Evolutionary conservation across 768 basidiomycete species (phyloP).

Genomic region (Podaxis mareebaensis): DNA sequence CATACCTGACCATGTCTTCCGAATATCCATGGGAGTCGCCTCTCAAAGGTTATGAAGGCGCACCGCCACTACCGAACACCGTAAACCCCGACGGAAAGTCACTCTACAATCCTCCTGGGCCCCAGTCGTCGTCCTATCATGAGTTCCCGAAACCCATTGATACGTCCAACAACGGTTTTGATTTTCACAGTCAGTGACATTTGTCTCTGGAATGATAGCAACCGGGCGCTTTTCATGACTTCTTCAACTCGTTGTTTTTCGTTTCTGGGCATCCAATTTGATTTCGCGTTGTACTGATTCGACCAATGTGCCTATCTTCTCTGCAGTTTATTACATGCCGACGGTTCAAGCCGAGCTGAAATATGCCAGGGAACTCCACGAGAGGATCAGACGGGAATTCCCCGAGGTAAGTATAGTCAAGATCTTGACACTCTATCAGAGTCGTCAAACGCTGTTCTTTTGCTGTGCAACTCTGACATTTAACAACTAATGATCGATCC

Average conservation of each 20-base stretch:
- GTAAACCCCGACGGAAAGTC: conserved; percentile 60
- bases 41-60: conserved; percentile 38
- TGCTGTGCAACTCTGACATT: background rate
- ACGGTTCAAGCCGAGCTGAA: conserved; percentile 39
- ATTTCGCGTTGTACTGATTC: background rate
- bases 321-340: conserved; percentile 64
- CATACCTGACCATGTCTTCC: conserved; percentile 4
- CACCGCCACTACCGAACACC: conserved; percentile 41
- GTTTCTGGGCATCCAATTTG: background rate
- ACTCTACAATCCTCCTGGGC: conserved; percentile 46
- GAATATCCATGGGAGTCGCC: conserved; percentile 31
- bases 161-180: conserved; percentile 59
- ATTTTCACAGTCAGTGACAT: conserved; percentile 65
- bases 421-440: background rate
- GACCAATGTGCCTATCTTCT: background rate
- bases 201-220: background rate
- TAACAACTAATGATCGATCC: conserved; percentile 7
- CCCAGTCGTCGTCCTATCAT: conserved; percentile 52
- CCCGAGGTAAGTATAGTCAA: conserved; percentile 50
- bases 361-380: conserved; percentile 58
- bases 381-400: conserved; percentile 61
- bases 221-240: background rate
- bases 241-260: background rate
- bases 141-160: conserved; percentile 56
- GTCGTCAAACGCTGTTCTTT: background rate